These are phyloP conservation scores for Capsicum chinense DNA, from an alignment of 257 asterid genomes.

Conservation along the genomic window DNA sequence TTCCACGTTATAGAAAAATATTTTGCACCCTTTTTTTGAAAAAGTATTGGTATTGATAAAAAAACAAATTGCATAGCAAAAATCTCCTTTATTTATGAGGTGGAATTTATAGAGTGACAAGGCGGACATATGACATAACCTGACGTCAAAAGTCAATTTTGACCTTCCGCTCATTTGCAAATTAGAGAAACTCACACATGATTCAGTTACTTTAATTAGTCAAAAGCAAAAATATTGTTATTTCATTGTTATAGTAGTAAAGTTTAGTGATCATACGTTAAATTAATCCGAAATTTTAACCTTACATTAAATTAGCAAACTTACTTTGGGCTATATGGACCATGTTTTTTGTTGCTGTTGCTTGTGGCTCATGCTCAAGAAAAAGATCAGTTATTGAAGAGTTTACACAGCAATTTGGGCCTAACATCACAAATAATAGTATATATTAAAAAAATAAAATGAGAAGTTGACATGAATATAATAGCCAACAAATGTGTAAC, in stretches of 20 bases:
- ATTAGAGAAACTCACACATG: background rate
- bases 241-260: background rate
- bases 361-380: conserved; percentile 53
- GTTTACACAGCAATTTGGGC: conserved; percentile 73
- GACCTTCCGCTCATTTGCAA: background rate
- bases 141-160: background rate
- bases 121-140: background rate
- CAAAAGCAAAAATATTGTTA: no score
- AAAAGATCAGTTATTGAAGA: conserved; percentile 49
- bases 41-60: no score
- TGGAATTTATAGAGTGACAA: background rate
- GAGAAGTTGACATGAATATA: background rate
- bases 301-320: conserved; percentile 4
- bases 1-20: background rate
- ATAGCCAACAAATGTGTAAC: background rate
- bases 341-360: conserved; percentile 80
- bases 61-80: background rate
- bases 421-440: conserved; percentile 33
- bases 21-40: background rate
- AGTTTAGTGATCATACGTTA: background rate
- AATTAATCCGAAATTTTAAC: background rate
- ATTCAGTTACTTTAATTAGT: background rate
- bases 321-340: conserved; percentile 76
- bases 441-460: background rate
- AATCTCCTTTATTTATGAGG: background rate